phyloP scores from a whole-genome alignment of 345 rosid genomes.

The Moringa oleifera region DNA sequence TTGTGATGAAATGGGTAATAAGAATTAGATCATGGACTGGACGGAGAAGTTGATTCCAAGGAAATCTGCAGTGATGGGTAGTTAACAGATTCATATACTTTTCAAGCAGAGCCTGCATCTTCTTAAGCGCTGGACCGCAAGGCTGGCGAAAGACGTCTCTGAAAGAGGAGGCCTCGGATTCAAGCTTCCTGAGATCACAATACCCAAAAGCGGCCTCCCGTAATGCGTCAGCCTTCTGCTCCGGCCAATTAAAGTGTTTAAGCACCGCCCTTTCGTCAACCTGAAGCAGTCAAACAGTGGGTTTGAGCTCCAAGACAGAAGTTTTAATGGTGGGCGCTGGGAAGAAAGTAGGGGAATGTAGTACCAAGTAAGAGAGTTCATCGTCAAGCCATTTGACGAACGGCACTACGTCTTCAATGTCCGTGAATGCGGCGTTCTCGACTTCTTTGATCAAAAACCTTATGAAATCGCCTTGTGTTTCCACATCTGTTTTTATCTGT shows the following conservation, averaged over 20 bases:
- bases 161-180: conserved; percentile 72
- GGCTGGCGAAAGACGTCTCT: conserved; percentile 61
- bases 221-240: conserved; percentile 82
- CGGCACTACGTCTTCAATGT: conserved; percentile 85
- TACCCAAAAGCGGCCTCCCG: conserved; percentile 96
- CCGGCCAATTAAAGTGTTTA: conserved; percentile 92
- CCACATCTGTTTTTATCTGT: conserved; percentile 96
- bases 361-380: conserved; percentile 85
- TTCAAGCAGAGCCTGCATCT: conserved; percentile 90
- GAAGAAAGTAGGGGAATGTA: neutral
- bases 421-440: conserved; percentile 68
- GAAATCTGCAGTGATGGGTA: neutral
- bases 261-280: conserved; percentile 93
- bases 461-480: conserved; percentile 92
- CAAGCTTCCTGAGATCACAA: conserved; percentile 78
- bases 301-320: neutral
- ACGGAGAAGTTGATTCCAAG: neutral
- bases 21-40: neutral
- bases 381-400: conserved; percentile 98
- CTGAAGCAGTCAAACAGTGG: conserved; percentile 17
- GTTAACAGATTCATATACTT: conserved; percentile 39
- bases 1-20: neutral
- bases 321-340: too few relatives aligned
- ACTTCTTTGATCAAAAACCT: conserved; percentile 84
- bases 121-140: conserved; percentile 67